Percentiles rank a stretch among this genome's conserved stretches.
Evolutionary conservation across 306 rosid genomes (phyloP).

Genomic region (Vigna mungo): DNA sequence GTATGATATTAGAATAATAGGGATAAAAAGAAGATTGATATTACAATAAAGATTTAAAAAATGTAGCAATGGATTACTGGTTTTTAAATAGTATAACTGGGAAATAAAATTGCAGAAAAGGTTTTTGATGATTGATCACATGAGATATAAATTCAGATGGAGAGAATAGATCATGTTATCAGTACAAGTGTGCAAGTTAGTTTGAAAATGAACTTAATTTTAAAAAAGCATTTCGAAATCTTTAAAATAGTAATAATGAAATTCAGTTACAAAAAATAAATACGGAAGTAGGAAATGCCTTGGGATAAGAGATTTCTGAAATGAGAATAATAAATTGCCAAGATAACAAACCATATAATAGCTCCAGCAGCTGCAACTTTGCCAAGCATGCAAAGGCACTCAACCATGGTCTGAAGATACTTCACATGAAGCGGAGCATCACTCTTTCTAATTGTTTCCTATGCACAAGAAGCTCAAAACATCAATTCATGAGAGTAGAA

Average conservation of each 20-base stretch:
- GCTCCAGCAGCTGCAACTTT: conserved; percentile 99
- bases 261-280: conserved; percentile 11
- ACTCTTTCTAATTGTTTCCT: conserved; percentile 93
- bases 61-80: not conserved
- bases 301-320: conserved; percentile 27
- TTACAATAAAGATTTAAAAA: not conserved
- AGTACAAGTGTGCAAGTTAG: conserved; percentile 1
- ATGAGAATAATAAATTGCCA: conserved; percentile 32
- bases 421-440: conserved; percentile 90
- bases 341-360: conserved; percentile 84
- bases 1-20: conserved; percentile 2
- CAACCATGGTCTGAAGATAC: conserved; percentile 97
- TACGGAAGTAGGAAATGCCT: conserved; percentile 3
- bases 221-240: conserved; percentile 11
- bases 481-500: conserved; percentile 48
- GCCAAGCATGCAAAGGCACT: conserved; percentile 96
- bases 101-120: not conserved
- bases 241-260: conserved; percentile 21
- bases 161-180: conserved; percentile 33
- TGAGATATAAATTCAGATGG: conserved; percentile 7
- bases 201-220: conserved; percentile 13
- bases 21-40: conserved; percentile 19
- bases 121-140: conserved; percentile 1
- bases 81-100: conserved; percentile 12
- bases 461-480: conserved; percentile 45